Percentiles rank a stretch among this genome's conserved stretches.
These are phyloP conservation scores for Blastobotrys attinorum DNA, from an alignment of 805 yeast genomes.

Conservation along the genomic window DNA sequence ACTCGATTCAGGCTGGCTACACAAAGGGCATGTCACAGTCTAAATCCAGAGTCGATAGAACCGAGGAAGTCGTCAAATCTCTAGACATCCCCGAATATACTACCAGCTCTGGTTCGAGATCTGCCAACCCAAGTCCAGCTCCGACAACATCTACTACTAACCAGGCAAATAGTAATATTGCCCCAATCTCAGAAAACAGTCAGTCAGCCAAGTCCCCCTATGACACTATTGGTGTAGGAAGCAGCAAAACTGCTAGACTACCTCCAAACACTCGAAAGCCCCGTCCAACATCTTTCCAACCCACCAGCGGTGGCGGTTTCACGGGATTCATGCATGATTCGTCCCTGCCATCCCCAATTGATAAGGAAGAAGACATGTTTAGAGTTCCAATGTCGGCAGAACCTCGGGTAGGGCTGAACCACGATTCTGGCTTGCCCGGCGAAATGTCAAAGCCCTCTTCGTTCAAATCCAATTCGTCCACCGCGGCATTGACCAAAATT, in stretches of 20 bases:
- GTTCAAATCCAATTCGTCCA: slow-evolving; percentile 10
- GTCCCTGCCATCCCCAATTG: background rate
- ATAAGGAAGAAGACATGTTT: slow-evolving; percentile 5
- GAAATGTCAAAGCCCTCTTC: slow-evolving; percentile 28
- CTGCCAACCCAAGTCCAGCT: too few relatives aligned
- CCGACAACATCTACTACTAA: too few relatives aligned
- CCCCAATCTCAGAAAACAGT: background rate
- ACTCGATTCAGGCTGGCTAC: slow-evolving; percentile 21
- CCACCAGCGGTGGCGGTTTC: slow-evolving; percentile 13
- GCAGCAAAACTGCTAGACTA: slow-evolving; percentile 2
- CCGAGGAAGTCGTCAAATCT: slow-evolving; percentile 17
- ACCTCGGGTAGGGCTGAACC: slow-evolving; percentile 28
- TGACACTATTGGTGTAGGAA: background rate
- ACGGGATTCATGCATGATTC: slow-evolving; percentile 1
- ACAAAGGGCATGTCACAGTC: slow-evolving; percentile 12
- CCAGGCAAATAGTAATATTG: background rate
- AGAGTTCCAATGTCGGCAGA: slow-evolving; percentile 23
- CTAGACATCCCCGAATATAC: slow-evolving; percentile 16
- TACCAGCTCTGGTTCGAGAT: background rate
- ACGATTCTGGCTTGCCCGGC: slow-evolving; percentile 27
- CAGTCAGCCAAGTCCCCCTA: background rate
- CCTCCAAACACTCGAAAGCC: slow-evolving; percentile 25
- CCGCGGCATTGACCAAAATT: slow-evolving; percentile 5
- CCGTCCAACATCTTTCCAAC: slow-evolving; percentile 33
- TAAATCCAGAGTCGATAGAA: background rate